phyloP scores from a whole-genome alignment of 306 rosid species.

The Argentina anserina region DNA sequence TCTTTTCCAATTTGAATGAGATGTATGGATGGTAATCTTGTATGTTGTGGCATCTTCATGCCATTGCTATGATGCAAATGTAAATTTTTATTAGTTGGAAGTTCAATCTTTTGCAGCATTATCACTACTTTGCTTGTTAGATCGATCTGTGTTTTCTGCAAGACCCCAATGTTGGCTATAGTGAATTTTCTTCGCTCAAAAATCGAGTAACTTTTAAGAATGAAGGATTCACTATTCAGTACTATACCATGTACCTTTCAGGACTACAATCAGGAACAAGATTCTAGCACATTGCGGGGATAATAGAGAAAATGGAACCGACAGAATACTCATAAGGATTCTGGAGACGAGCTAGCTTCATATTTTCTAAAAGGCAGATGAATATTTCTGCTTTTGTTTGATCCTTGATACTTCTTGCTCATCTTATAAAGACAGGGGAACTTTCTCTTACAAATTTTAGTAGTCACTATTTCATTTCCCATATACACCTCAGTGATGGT shows the following conservation, averaged over 20 bases:
- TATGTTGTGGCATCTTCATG: conserved; percentile 25
- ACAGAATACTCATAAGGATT: neutral
- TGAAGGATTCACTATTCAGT: neutral
- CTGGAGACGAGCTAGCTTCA: neutral
- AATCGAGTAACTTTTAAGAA: neutral
- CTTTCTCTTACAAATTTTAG: neutral
- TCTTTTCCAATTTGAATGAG: conserved; percentile 30
- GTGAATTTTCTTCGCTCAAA: neutral
- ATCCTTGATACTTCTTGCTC: no score
- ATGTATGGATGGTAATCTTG: conserved; percentile 25
- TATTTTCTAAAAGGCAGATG: neutral
- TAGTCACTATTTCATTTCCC: neutral
- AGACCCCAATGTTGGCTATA: neutral
- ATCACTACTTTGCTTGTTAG: neutral
- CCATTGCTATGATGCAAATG: conserved; percentile 42
- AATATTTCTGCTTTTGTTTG: no score
- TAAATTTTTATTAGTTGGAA: neutral
- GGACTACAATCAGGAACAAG: neutral
- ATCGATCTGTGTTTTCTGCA: neutral
- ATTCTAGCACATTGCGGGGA: neutral
- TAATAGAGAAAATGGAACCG: neutral
- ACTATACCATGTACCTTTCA: neutral
- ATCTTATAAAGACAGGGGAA: no score
- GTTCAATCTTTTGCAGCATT: conserved; percentile 19
- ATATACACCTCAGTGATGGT: neutral